A percentile compares a stretch with the other conserved stretches of the same genome.
Evolutionary conservation across 768 basidiomycete species (phyloP).

Genomic region (Chalciporus chontae): DNA sequence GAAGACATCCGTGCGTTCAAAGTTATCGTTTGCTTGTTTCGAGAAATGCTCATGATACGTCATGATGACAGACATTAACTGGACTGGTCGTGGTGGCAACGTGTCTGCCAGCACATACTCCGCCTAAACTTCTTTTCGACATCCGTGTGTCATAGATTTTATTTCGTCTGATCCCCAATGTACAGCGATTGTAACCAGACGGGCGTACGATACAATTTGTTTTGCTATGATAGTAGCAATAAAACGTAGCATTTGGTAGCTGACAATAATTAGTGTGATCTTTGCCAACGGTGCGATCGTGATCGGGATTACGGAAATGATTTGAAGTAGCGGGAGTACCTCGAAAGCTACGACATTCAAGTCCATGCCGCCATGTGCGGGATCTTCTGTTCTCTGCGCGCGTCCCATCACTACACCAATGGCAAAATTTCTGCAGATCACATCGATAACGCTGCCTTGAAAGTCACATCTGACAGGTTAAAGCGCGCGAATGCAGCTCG

Average conservation of each 20-base stretch:
- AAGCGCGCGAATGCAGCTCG: constrained; percentile 52
- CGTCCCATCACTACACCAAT: constrained; percentile 11
- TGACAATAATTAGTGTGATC: too few relatives aligned
- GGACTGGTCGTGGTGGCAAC: constrained; percentile 97
- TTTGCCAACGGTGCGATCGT: not conserved
- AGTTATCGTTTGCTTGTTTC: not conserved
- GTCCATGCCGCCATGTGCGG: constrained; percentile 59
- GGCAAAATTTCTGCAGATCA: not conserved
- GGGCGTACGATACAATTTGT: constrained; percentile 13
- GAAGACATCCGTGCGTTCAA: constrained; percentile 80
- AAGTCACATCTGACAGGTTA: constrained; percentile 32
- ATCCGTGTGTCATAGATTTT: constrained; percentile 17
- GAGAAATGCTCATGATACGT: constrained; percentile 1
- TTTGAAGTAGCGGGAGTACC: not conserved
- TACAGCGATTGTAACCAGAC: constrained; percentile 12
- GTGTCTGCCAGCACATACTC: constrained; percentile 88
- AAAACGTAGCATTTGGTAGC: constrained; percentile 3
- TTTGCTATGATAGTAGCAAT: constrained; percentile 14
- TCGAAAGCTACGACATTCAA: not conserved
- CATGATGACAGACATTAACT: constrained; percentile 86
- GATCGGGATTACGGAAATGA: not conserved
- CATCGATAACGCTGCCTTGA: constrained; percentile 14
- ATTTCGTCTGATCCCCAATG: constrained; percentile 1
- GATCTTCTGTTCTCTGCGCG: constrained; percentile 51
- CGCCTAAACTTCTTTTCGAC: constrained; percentile 39